A percentile compares a stretch with the other conserved stretches of the same genome.
These are phyloP conservation scores for Orbilia oligospora DNA, from an alignment of 2,329 filamentous ascomycete species.

Conservation along the genomic window DNA sequence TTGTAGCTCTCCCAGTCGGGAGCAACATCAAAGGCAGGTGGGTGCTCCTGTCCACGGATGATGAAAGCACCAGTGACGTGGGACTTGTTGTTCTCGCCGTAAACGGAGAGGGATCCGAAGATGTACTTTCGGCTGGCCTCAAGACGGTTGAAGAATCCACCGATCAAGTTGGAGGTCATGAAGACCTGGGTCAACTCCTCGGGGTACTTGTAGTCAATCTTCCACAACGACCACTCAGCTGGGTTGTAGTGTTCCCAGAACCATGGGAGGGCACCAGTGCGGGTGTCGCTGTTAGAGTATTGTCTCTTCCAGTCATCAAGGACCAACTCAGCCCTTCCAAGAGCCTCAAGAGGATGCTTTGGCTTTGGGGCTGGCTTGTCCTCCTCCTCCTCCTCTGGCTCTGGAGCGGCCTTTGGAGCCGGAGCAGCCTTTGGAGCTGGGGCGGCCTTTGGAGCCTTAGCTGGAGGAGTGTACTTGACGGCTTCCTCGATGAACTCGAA, in stretches of 20 bases:
- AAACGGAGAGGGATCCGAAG: constrained; percentile 92
- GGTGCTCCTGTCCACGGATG: constrained; percentile 88
- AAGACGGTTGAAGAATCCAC: constrained; percentile 96
- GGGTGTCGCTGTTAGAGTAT: constrained; percentile 96
- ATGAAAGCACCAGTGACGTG: constrained; percentile 94
- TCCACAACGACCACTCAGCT: constrained; percentile 96
- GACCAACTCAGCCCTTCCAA: constrained; percentile 82
- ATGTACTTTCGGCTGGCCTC: constrained; percentile 98
- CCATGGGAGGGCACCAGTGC: constrained; percentile 86
- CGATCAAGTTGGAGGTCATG: constrained; percentile 99
- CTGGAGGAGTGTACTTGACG: constrained; percentile 76
- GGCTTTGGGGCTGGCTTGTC: constrained; percentile 80
- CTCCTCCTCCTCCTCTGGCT: constrained; percentile 71
- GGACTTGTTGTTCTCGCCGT: constrained; percentile 88
- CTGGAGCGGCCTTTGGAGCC: constrained; percentile 68
- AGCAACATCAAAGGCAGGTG: constrained; percentile 90
- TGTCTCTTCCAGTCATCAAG: constrained; percentile 99
- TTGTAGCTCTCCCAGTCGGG: constrained; percentile 97
- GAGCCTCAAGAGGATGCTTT: constrained; percentile 94
- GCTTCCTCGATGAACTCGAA: constrained; percentile 85
- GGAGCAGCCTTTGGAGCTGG: constrained; percentile 68
- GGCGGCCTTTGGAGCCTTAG: constrained; percentile 72
- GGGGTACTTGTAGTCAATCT: constrained; percentile 98
- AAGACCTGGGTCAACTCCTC: constrained; percentile 96
- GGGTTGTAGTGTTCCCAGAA: constrained; percentile 98